Base-by-base conservation (phyloP, 768 basidiomycete genomes). In the Lanmaoa pseudosensibilis region DNA sequence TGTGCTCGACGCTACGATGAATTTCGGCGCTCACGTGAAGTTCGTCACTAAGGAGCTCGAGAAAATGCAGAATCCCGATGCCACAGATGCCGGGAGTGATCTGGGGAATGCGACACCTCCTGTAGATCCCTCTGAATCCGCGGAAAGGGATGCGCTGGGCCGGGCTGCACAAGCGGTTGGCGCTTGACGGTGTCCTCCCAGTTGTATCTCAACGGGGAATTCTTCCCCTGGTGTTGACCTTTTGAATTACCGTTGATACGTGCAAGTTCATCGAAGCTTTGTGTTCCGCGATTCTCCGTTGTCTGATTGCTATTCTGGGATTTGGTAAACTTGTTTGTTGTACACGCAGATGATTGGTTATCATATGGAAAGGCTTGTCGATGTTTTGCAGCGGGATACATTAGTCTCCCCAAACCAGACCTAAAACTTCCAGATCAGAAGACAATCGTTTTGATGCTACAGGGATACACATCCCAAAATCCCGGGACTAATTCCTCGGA, bases 1-100 rank as follows among this genome's bases (percentile, higher is more conserved):
- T 59, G 80, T 78, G 2, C 66, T 85, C 34, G 85, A 83, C 54
- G 75, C 84, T 0, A 83, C 80, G 9, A 68, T 90, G 59, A 85
- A 84, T 67, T 86, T 78, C 66, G 78, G 74, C 30, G 86, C 82
- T 0, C 91, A 93, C 61, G 72, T 78, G 30, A 86, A 85, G 67
- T 91, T 92, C 62, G 86, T 90, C 8, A 78, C 80, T 38, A 84
- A 84, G 65, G 85, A 84, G 77, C 74, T 92, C 38, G 79, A 79
- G 54, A 81, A 76, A 60, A 69, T 86, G 48, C 45, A 72, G 60
- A 59, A 58, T 23, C 39, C 23, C 4, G 54, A 39, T 43, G 33
- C 40, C 23, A 7, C 54, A 21, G 34, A 12, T 23, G 32, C n/a
- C 21, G 52, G 47, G 16, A 25, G 39, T 21, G 51, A 40, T 25